Conservation (phyloP, 1,284 basidiomycete genomes). For the Inonotus hispidus region DNA sequence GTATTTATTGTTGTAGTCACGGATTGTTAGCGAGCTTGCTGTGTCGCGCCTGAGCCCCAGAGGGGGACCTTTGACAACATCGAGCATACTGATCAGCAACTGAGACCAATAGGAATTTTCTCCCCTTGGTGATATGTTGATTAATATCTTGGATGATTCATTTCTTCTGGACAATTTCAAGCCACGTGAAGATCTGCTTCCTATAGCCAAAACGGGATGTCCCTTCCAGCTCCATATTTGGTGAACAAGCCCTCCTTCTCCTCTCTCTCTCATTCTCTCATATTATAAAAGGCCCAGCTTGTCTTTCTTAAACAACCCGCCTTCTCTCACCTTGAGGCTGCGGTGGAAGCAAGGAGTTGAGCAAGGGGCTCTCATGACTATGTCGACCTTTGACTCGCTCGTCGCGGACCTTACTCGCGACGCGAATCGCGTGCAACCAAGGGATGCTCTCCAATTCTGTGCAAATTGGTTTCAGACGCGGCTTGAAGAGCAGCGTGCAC, state of each 20-base stretch:
- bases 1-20: no score
- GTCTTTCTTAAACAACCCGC: background rate
- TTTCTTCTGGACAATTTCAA: background rate
- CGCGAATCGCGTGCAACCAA: slow-evolving; percentile 77
- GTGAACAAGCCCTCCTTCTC: background rate
- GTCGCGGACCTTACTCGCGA: slow-evolving; percentile 87
- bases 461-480: slow-evolving; percentile 92
- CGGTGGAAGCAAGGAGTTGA: background rate
- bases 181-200: background rate
- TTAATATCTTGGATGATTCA: background rate
- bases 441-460: slow-evolving; percentile 90
- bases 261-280: background rate
- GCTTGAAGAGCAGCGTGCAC: slow-evolving; percentile 75
- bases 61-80: no score
- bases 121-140: no score
- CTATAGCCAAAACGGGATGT: background rate
- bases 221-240: background rate
- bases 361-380: slow-evolving; percentile 19
- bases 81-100: no score
- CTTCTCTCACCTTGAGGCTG: background rate
- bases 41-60: no score
- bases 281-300: slow-evolving; percentile 9
- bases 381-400: slow-evolving; percentile 75
- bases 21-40: no score
- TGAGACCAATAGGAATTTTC: no score